phyloP scores from a whole-genome alignment of 2,329 filamentous ascomycete genomes.

The Microdochium trichocladiopsis region DNA sequence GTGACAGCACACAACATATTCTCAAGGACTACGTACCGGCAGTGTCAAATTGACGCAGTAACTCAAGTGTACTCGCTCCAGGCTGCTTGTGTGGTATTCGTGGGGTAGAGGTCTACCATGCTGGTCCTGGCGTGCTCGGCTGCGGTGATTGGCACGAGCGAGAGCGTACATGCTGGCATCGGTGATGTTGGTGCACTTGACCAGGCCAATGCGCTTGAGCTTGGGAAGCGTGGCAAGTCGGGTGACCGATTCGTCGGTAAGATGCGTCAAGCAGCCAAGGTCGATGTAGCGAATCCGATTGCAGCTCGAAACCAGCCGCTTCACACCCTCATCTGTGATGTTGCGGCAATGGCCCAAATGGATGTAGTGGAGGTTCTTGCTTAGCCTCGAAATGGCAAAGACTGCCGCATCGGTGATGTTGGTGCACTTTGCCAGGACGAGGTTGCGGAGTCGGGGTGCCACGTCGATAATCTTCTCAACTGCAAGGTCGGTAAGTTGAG shows the following conservation, averaged over 20 bases:
- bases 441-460: conserved; percentile 81
- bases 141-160: conserved; percentile 59
- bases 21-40: conserved; percentile 48
- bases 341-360: conserved; percentile 90
- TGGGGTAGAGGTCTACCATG: conserved; percentile 38
- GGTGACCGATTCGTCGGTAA: conserved; percentile 83
- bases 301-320: conserved; percentile 74
- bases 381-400: conserved; percentile 76
- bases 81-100: conserved; percentile 53
- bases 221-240: conserved; percentile 84
- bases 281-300: conserved; percentile 97
- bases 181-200: conserved; percentile 88
- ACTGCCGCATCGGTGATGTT: conserved; percentile 88
- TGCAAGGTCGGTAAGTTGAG: conserved; percentile 74
- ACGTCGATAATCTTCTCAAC: conserved; percentile 82
- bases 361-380: conserved; percentile 95
- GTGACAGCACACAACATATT: neutral
- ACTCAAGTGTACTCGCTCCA: conserved; percentile 93
- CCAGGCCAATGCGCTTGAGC: conserved; percentile 85
- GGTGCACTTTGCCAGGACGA: conserved; percentile 90
- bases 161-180: conserved; percentile 82
- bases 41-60: conserved; percentile 86
- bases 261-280: conserved; percentile 82
- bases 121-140: conserved; percentile 39
- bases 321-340: conserved; percentile 85